These are phyloP conservation scores for Monilinia laxa DNA, from an alignment of 2,329 filamentous ascomycete species.

Conservation along the genomic window DNA sequence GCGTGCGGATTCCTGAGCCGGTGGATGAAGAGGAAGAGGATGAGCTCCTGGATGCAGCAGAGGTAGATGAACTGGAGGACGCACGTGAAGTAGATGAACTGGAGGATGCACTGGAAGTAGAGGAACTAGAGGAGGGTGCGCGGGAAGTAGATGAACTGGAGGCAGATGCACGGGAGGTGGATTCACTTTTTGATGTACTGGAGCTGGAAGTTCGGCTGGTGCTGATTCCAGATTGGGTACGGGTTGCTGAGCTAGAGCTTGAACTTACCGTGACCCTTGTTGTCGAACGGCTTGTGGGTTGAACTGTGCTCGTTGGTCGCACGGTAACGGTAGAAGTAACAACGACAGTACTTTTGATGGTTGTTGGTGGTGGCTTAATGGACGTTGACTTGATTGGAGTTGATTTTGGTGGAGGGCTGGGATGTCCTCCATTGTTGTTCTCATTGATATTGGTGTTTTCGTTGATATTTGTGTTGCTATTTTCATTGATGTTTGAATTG, in stretches of 20 bases:
- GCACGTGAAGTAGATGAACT: background rate
- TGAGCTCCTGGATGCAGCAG: background rate
- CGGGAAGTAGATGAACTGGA: background rate
- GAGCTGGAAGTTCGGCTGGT: background rate
- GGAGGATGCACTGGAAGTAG: background rate
- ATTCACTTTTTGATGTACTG: background rate
- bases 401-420: background rate
- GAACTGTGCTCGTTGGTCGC: background rate
- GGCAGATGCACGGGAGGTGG: background rate
- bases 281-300: background rate
- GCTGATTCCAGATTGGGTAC: background rate
- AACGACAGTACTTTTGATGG: background rate
- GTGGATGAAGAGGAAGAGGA: background rate
- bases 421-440: background rate
- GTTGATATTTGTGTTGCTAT: constrained; percentile 10
- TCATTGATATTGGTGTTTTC: constrained; percentile 9
- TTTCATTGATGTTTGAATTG: background rate
- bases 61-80: background rate
- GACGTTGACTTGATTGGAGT: background rate
- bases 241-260: background rate
- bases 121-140: background rate
- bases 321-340: background rate
- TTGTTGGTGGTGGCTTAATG: background rate
- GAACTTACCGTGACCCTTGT: background rate
- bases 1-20: background rate